Evolutionary conservation across 2,329 filamentous ascomycete genomes (phyloP).

Genomic region (Microdochium trichocladiopsis): DNA sequence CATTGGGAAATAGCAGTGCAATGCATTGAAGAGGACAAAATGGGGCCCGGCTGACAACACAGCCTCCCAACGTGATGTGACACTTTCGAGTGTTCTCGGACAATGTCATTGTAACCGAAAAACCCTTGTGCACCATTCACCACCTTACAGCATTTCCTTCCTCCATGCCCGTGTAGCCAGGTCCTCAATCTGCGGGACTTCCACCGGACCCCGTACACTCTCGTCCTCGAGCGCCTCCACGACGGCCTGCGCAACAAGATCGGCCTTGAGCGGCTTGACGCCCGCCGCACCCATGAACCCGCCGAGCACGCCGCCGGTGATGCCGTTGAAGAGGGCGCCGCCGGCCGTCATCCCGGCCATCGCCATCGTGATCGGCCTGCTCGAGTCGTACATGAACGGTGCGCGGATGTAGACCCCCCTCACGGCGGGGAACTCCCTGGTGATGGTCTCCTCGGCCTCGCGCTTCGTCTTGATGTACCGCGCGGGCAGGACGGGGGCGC

Average conservation of each 20-base stretch:
- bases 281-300: constrained; percentile 75
- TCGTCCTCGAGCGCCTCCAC: constrained; percentile 80
- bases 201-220: constrained; percentile 65
- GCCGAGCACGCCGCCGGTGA: constrained; percentile 70
- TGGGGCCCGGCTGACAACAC: too few species aligned
- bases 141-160: constrained; percentile 70
- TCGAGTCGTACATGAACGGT: constrained; percentile 83
- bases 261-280: constrained; percentile 80
- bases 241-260: constrained; percentile 80
- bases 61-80: too few species aligned
- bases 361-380: constrained; percentile 73
- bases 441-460: constrained; percentile 75
- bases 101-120: too few species aligned
- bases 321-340: constrained; percentile 67
- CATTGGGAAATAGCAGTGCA: too few species aligned
- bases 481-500: constrained; percentile 74
- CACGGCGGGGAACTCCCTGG: constrained; percentile 63
- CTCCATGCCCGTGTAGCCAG: constrained; percentile 81
- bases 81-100: too few species aligned
- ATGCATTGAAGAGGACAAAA: too few species aligned
- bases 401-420: constrained; percentile 77
- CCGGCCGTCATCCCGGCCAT: constrained; percentile 72
- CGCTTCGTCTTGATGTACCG: constrained; percentile 90
- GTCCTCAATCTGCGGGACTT: constrained; percentile 72
- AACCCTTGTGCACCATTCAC: too few species aligned